phyloP scores from a whole-genome alignment of 2,329 filamentous ascomycete species.

The Pseudogymnoascus sp. region DNA sequence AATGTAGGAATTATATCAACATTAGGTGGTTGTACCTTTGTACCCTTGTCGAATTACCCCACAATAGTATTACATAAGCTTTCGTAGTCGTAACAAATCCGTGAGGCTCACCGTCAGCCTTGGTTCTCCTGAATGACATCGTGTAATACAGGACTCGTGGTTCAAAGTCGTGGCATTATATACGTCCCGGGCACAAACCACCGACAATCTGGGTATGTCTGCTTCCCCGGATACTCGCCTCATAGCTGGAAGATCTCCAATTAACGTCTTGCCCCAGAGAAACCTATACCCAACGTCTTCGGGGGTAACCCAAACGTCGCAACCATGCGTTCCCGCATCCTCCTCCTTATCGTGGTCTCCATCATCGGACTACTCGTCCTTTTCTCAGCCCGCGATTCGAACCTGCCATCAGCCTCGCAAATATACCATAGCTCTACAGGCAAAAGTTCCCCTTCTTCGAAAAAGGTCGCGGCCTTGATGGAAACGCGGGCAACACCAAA shows the following conservation, averaged over 20 bases:
- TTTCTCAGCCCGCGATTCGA: conserved; percentile 1
- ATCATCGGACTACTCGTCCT: neutral
- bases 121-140: conserved; percentile 1
- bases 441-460: neutral
- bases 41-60: neutral
- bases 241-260: neutral
- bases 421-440: neutral
- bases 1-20: neutral
- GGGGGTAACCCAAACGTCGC: neutral
- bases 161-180: neutral
- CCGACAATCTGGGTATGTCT: neutral
- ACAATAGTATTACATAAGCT: neutral
- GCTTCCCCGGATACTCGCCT: neutral
- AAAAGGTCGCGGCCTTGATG: conserved; percentile 32
- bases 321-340: neutral
- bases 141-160: neutral
- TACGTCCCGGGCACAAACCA: neutral
- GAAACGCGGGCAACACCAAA: conserved; percentile 30
- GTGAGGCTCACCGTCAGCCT: conserved; percentile 1
- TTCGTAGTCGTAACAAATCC: neutral
- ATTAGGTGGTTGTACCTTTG: neutral
- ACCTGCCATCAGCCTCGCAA: neutral
- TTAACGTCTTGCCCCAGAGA: neutral
- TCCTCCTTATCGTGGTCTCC: neutral
- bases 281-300: neutral